phyloP scores from a whole-genome alignment of 495 filamentous ascomycete species.

The Talaromyces adpressus region DNA sequence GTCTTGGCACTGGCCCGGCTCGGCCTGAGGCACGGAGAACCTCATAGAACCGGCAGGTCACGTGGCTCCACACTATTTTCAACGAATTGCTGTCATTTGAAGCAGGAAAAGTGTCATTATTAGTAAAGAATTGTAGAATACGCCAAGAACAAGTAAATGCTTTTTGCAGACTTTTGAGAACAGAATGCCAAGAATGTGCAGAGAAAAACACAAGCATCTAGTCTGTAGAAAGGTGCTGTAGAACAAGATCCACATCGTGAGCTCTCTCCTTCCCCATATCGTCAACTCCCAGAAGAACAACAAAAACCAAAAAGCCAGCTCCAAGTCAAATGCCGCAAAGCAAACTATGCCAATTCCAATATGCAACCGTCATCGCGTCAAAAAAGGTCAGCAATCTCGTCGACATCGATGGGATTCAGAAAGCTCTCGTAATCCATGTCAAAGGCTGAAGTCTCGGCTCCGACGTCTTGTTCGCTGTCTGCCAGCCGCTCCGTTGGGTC shows the following conservation, averaged over 20 bases:
- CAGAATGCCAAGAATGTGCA: not conserved
- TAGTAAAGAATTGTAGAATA: not conserved
- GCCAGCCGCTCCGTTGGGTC: not conserved
- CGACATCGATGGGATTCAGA: not conserved
- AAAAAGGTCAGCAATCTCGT: not conserved
- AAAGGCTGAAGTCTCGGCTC: not conserved
- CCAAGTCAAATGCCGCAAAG: not conserved
- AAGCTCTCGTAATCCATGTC: not conserved
- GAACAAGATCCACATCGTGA: not conserved
- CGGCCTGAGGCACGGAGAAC: constrained; percentile 1
- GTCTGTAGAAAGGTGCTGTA: not conserved
- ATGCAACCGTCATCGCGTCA: not conserved
- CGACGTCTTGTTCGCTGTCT: not conserved
- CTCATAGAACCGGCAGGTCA: not conserved
- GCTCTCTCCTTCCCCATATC: not conserved
- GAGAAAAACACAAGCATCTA: not conserved
- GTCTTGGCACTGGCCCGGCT: constrained; percentile 33
- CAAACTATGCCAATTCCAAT: not conserved
- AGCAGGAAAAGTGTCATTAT: not conserved
- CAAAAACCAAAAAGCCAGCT: not conserved
- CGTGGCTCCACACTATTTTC: not conserved
- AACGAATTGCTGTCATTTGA: not conserved
- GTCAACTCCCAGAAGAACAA: not conserved
- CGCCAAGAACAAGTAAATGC: not conserved
- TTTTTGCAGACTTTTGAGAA: not conserved